phyloP scores from a whole-genome alignment of 2,329 filamentous ascomycete genomes.

The Nothophaeocryptopus gaeumannii region DNA sequence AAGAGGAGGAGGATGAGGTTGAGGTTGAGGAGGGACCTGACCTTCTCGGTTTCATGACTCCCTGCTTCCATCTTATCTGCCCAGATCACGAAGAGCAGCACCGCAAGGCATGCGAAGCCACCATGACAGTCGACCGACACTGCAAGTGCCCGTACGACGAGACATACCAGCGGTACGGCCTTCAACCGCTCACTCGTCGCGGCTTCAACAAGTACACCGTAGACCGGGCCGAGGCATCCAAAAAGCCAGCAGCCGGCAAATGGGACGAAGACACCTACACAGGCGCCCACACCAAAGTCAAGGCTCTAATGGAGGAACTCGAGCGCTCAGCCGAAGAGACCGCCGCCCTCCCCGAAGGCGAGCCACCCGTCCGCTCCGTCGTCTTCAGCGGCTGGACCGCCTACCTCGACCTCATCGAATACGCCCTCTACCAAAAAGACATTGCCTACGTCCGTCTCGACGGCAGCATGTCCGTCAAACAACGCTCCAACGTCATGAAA shows the following conservation, averaged over 20 bases:
- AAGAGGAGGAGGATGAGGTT: constrained; percentile 44
- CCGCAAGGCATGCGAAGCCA: constrained; percentile 40
- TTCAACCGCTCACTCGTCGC: constrained; percentile 66
- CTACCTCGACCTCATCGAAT: constrained; percentile 86
- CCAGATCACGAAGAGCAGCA: constrained; percentile 65
- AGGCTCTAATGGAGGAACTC: constrained; percentile 73
- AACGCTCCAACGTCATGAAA: constrained; percentile 73
- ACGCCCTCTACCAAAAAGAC: constrained; percentile 66
- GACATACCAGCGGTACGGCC: constrained; percentile 59
- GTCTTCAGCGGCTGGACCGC: constrained; percentile 96
- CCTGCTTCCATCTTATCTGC: constrained; percentile 85
- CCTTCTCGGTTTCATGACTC: constrained; percentile 73
- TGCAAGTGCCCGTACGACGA: constrained; percentile 69
- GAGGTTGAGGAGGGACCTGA: constrained; percentile 57
- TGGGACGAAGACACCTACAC: constrained; percentile 63
- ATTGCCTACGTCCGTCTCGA: constrained; percentile 80
- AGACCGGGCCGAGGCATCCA: constrained; percentile 50
- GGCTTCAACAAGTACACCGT: constrained; percentile 47
- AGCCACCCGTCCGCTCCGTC: constrained; percentile 75
- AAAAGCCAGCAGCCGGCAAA: constrained; percentile 51
- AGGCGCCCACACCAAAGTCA: constrained; percentile 90
- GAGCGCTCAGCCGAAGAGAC: constrained; percentile 63
- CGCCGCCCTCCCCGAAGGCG: constrained; percentile 53
- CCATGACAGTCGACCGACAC: constrained; percentile 41
- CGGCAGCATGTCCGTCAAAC: constrained; percentile 75